phyloP scores from a whole-genome alignment of 2,329 filamentous ascomycete genomes.

The Paracoccidioides lutzii region DNA sequence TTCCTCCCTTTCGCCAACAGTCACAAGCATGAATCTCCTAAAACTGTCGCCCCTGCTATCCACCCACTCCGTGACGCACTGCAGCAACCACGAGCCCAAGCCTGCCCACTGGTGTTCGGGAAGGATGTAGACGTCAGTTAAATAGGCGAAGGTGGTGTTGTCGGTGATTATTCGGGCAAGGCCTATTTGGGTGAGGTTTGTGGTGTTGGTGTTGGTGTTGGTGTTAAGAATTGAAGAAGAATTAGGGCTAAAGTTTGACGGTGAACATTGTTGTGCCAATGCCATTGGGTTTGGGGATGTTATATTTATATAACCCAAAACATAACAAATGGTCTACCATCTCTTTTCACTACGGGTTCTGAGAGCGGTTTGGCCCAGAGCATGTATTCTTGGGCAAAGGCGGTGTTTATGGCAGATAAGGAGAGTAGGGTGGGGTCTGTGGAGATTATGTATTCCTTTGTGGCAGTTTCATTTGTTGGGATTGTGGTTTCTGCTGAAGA shows the following conservation, averaged over 20 bases:
- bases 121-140: conserved; percentile 56
- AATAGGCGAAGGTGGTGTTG: conserved; percentile 53
- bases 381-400: conserved; percentile 44
- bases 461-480: background rate
- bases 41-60: conserved; percentile 47
- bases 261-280: conserved; percentile 2
- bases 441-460: conserved; percentile 46
- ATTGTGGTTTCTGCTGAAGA: background rate
- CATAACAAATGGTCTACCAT: conserved; percentile 48
- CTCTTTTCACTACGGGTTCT: conserved; percentile 34
- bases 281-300: background rate
- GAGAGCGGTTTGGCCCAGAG: conserved; percentile 49
- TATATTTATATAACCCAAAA: conserved; percentile 41
- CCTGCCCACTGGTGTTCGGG: conserved; percentile 48
- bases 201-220: conserved; percentile 9
- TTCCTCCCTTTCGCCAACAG: conserved; percentile 7
- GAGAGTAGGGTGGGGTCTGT: conserved; percentile 47
- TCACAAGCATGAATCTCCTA: conserved; percentile 42
- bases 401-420: conserved; percentile 41
- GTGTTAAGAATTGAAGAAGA: too few relatives aligned
- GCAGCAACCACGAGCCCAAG: conserved; percentile 53
- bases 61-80: conserved; percentile 45
- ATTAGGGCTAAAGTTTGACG: background rate
- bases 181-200: conserved; percentile 36
- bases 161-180: conserved; percentile 57